These are phyloP conservation scores for Nepenthes alata DNA, from an alignment of 179 eudicot species.

Conservation along the genomic window DNA sequence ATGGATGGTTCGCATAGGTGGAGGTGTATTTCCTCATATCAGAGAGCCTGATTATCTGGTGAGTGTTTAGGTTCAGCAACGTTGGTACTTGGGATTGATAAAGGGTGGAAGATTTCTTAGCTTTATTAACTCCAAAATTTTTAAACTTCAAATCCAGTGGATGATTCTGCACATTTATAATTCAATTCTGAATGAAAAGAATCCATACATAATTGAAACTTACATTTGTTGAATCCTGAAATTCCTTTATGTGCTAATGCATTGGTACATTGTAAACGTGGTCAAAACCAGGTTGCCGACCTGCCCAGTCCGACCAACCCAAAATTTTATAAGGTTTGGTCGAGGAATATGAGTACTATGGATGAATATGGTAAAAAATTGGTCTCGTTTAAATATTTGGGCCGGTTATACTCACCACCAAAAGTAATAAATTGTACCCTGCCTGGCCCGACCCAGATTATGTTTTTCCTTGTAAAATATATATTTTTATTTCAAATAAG, in stretches of 20 bases:
- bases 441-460: too few species aligned
- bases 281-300: too few species aligned
- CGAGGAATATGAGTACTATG: too few species aligned
- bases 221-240: background rate
- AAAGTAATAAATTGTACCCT: too few species aligned
- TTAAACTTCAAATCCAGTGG: background rate
- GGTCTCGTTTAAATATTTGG: too few species aligned
- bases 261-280: background rate
- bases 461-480: too few species aligned
- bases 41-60: conserved; percentile 97
- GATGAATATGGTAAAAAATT: too few species aligned
- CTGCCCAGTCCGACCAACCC: too few species aligned
- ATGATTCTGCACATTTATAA: background rate
- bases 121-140: background rate
- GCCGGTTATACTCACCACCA: too few species aligned
- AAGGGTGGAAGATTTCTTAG: background rate
- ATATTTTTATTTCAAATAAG: too few species aligned
- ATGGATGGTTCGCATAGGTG: conserved; percentile 99
- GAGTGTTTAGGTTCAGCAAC: conserved; percentile 17
- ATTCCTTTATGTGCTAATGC: background rate
- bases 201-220: background rate
- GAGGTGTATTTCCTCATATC: conserved; percentile 94
- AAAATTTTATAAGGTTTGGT: too few species aligned
- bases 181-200: background rate
- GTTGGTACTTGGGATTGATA: background rate